Evolutionary conservation across 2,329 filamentous ascomycete species (phyloP).

Genomic region (Xylariaceae sp.): DNA sequence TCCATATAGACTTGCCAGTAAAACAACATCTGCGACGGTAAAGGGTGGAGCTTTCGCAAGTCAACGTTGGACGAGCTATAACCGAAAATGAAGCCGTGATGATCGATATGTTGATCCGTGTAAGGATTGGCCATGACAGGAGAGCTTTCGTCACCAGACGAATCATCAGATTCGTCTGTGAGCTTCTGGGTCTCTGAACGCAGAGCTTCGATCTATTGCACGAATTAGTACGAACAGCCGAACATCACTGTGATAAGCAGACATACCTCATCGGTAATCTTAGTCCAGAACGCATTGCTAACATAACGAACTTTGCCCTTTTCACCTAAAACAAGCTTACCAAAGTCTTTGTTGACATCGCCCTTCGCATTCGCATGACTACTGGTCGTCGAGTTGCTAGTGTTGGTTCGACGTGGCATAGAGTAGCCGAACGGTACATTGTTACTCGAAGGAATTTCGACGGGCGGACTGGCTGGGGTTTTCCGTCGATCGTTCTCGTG

Average conservation of each 20-base stretch:
- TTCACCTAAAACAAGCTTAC: slow-evolving; percentile 73
- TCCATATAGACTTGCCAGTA: slow-evolving; percentile 76
- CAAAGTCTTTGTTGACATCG: slow-evolving; percentile 62
- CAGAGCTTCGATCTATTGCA: slow-evolving; percentile 44
- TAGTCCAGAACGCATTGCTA: slow-evolving; percentile 79
- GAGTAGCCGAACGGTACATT: slow-evolving; percentile 28
- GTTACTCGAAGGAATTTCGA: slow-evolving; percentile 30
- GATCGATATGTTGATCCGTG: slow-evolving; percentile 51
- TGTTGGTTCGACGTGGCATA: slow-evolving; percentile 26
- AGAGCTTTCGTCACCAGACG: slow-evolving; percentile 65
- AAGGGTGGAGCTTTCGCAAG: slow-evolving; percentile 67
- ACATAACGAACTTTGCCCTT: slow-evolving; percentile 73
- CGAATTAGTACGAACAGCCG: slow-evolving; percentile 16
- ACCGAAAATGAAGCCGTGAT: slow-evolving; percentile 76
- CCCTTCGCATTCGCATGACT: slow-evolving; percentile 37
- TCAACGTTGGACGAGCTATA: slow-evolving; percentile 76
- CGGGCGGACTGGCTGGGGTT: slow-evolving; percentile 28
- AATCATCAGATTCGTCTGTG: slow-evolving; percentile 62
- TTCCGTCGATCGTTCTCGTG: slow-evolving; percentile 35
- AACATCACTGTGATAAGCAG: neutral
- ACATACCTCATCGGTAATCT: slow-evolving; percentile 73
- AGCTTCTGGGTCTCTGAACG: slow-evolving; percentile 58
- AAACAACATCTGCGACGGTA: slow-evolving; percentile 68
- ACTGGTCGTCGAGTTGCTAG: slow-evolving; percentile 39
- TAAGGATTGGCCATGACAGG: slow-evolving; percentile 49